phyloP scores from a whole-genome alignment of 2,329 filamentous ascomycete genomes.

The Juglanconis juglandina region DNA sequence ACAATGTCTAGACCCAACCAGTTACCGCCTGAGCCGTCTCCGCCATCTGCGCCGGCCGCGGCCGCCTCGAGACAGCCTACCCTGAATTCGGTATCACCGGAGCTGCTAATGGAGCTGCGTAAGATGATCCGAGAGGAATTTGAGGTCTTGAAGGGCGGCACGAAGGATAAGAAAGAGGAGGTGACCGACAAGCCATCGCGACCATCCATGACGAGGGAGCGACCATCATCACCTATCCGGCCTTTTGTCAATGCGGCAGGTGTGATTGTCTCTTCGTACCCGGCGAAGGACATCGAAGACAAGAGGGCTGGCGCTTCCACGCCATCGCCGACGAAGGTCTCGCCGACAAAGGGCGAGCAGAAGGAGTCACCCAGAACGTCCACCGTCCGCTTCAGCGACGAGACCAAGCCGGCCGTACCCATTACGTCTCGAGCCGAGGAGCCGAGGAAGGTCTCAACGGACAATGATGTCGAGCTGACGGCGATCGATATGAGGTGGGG shows the following conservation, averaged over 20 bases:
- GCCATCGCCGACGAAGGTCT: neutral
- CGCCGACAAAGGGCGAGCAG: neutral
- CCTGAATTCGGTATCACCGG: constrained; percentile 14
- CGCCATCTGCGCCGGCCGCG: neutral
- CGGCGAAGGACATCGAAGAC: constrained; percentile 5
- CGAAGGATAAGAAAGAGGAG: neutral
- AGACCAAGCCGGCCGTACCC: constrained; percentile 13
- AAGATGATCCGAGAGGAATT: constrained; percentile 24
- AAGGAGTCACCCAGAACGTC: constrained; percentile 2
- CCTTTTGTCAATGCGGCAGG: constrained; percentile 1
- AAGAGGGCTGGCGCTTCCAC: neutral
- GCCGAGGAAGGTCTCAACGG: neutral
- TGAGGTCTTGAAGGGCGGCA: constrained; percentile 11
- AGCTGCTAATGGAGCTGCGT: constrained; percentile 21
- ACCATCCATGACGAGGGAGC: neutral
- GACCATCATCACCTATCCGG: constrained; percentile 3
- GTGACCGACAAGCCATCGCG: constrained; percentile 3
- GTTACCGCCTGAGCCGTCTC: neutral
- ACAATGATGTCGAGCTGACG: constrained; percentile 42
- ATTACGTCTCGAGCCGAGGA: constrained; percentile 2
- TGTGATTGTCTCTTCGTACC: neutral
- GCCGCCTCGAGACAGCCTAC: neutral
- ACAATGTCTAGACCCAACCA: neutral
- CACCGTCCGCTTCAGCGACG: constrained; percentile 17
- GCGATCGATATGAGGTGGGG: constrained; percentile 74